A percentile compares a stretch with the other conserved stretches of the same genome.
phyloP scores from a whole-genome alignment of 2,329 filamentous ascomycete genomes.

The Clarireedia sp. region DNA sequence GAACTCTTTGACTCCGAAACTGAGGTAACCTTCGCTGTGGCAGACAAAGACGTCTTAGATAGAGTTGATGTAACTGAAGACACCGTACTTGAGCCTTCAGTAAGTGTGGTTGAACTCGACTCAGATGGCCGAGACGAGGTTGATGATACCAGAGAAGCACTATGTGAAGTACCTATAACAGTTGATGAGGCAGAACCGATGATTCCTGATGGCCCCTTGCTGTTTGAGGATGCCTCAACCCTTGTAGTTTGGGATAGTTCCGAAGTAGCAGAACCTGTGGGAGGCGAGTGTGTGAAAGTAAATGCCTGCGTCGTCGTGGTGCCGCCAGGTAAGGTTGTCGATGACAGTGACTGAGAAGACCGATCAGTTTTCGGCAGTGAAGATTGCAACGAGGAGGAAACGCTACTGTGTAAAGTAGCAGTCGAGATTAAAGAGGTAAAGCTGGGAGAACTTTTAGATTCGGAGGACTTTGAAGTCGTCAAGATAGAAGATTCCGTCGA shows the following conservation, averaged over 20 bases:
- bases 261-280: neutral
- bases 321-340: neutral
- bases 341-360: neutral
- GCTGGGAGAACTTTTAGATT: neutral
- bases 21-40: neutral
- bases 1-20: too few relatives aligned
- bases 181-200: neutral
- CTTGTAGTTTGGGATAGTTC: neutral
- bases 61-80: neutral
- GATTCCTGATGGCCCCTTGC: neutral
- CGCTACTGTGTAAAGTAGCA: neutral
- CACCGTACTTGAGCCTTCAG: neutral
- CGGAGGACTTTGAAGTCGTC: neutral
- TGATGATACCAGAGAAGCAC: neutral
- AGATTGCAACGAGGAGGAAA: neutral
- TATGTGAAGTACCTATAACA: neutral
- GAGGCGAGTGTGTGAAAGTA: neutral
- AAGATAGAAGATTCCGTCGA: neutral
- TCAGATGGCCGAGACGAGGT: neutral
- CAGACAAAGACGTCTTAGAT: neutral
- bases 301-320: slow-evolving; percentile 1
- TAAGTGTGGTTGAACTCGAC: neutral
- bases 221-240: neutral
- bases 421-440: neutral
- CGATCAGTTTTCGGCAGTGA: neutral